These are phyloP conservation scores for Thermomucor indicae-seudaticae DNA, from an alignment of 371 early-diverging fungal genomes.

Conservation along the genomic window DNA sequence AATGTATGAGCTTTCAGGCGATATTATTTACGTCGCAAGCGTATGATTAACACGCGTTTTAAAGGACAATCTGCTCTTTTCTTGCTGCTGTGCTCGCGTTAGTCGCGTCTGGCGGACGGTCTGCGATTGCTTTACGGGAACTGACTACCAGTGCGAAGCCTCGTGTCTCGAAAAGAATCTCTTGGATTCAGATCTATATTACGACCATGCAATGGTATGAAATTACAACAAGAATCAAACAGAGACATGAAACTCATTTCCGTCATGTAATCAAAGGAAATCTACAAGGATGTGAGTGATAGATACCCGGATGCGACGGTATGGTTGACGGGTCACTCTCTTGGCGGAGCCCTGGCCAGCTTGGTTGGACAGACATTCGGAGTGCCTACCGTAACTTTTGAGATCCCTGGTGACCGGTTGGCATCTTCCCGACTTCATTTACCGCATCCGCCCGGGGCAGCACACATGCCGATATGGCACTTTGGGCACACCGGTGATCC, in stretches of 20 bases:
- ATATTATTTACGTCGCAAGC: not conserved
- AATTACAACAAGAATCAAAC: not conserved
- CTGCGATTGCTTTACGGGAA: constrained; percentile 74
- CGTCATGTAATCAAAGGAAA: constrained; percentile 19
- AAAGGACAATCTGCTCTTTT: constrained; percentile 91
- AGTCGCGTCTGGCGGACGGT: constrained; percentile 81
- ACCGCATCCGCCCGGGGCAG: constrained; percentile 49
- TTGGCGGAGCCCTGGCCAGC: constrained; percentile 85
- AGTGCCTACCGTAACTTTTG: constrained; percentile 84
- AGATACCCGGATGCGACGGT: constrained; percentile 69
- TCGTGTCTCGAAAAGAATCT: constrained; percentile 61
- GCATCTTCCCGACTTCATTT: constrained; percentile 82
- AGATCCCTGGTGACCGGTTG: constrained; percentile 84
- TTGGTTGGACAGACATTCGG: constrained; percentile 85
- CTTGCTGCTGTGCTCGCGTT: constrained; percentile 96
- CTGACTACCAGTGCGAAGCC: constrained; percentile 56
- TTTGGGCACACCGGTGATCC: constrained; percentile 94
- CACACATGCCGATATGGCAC: constrained; percentile 81
- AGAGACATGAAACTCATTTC: not conserved
- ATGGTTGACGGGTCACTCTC: constrained; percentile 92
- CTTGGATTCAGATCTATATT: constrained; percentile 70
- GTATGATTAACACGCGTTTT: not conserved
- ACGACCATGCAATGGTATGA: constrained; percentile 72
- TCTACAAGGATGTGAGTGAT: constrained; percentile 46
- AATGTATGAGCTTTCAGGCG: constrained; percentile 63